phyloP scores from a whole-genome alignment of 2,329 filamentous ascomycete genomes.

The Penicillium sp. region DNA sequence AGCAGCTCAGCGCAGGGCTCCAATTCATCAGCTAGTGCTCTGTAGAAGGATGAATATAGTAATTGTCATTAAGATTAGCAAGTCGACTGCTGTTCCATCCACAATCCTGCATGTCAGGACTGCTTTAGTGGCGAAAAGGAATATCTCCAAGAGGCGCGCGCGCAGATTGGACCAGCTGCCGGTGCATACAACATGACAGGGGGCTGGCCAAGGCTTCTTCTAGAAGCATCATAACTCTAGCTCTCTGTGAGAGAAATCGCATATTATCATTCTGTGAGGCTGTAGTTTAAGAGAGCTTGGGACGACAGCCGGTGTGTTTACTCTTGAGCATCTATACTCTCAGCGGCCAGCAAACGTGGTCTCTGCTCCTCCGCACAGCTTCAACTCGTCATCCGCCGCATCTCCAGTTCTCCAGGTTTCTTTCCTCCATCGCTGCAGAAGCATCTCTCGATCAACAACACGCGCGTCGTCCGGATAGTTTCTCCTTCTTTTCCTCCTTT shows the following conservation, averaged over 20 bases:
- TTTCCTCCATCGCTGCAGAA: not conserved
- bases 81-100: not conserved
- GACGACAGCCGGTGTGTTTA: not conserved
- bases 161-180: conserved; percentile 4
- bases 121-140: conserved; percentile 9
- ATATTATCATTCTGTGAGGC: not conserved
- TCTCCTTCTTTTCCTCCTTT: conserved; percentile 16
- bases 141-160: not conserved
- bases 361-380: not conserved
- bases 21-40: conserved; percentile 8
- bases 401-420: not conserved
- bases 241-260: not conserved
- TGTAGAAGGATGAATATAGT: conserved; percentile 6
- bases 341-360: not conserved
- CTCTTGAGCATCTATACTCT: not conserved
- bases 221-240: conserved; percentile 12
- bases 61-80: not conserved
- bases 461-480: conserved; percentile 1
- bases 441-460: conserved; percentile 2
- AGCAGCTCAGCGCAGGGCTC: not conserved
- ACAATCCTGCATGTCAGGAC: conserved; percentile 8
- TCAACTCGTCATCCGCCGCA: conserved; percentile 1
- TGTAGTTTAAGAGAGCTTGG: not conserved
- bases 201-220: conserved; percentile 2
- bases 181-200: conserved; percentile 5